Percentiles rank a stretch among this genome's conserved stretches.
phyloP scores from a whole-genome alignment of 192 early-diverging fungal genomes.

The Coemansia sp. region DNA sequence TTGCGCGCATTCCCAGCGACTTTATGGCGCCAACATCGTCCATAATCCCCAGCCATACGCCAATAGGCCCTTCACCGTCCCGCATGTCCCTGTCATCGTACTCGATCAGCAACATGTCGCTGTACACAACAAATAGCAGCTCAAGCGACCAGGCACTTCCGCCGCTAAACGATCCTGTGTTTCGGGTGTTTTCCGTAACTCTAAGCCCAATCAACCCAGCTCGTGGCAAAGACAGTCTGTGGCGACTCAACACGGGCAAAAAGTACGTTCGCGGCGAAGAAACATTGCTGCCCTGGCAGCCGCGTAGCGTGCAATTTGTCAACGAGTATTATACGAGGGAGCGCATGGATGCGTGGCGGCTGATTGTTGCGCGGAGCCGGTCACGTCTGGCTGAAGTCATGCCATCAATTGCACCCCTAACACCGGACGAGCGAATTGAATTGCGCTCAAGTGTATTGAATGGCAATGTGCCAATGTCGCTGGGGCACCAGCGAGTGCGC shows the following conservation, averaged over 20 bases:
- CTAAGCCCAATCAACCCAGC: conserved; percentile 57
- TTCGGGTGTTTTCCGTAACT: conserved; percentile 61
- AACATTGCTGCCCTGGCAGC: conserved; percentile 65
- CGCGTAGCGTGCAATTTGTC: conserved; percentile 66
- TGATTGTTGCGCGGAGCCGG: conserved; percentile 25
- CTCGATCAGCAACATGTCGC: conserved; percentile 7
- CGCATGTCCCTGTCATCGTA: conserved; percentile 5
- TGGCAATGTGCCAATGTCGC: not conserved
- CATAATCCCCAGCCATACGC: not conserved
- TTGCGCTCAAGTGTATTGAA: not conserved
- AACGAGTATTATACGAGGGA: conserved; percentile 51
- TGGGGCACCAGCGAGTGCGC: conserved; percentile 17
- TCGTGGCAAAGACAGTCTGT: conserved; percentile 59
- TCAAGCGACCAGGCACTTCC: not conserved
- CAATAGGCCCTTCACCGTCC: not conserved
- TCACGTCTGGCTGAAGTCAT: conserved; percentile 23
- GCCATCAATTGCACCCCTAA: not conserved
- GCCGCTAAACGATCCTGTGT: conserved; percentile 34
- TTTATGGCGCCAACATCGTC: not conserved
- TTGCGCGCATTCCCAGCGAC: conserved; percentile 5
- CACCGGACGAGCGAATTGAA: not conserved
- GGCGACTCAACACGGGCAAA: conserved; percentile 66
- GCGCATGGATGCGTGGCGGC: conserved; percentile 34
- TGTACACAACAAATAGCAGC: not conserved
- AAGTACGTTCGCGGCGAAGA: conserved; percentile 76